phyloP scores from a whole-genome alignment of 306 rosid species.

The Sesbania bispinosa region DNA sequence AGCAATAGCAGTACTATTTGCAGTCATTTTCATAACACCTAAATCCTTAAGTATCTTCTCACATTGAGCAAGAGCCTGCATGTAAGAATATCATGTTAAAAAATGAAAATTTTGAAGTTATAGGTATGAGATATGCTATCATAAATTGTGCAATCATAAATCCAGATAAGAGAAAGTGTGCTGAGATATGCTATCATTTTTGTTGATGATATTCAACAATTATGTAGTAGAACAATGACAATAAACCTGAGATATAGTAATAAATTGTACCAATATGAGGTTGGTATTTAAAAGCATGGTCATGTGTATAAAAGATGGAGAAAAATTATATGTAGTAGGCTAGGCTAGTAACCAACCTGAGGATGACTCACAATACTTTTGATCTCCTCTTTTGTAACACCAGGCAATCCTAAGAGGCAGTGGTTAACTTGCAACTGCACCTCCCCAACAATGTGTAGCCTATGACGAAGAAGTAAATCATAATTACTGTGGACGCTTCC shows the following conservation, averaged over 20 bases:
- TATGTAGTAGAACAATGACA: not conserved
- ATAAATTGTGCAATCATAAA: too few relatives aligned
- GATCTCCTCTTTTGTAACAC: constrained; percentile 66
- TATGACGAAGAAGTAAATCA: constrained; percentile 88
- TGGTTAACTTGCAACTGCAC: constrained; percentile 71
- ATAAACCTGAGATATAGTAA: not conserved
- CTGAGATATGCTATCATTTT: too few relatives aligned
- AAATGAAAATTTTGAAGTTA: too few relatives aligned
- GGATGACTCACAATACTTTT: constrained; percentile 76
- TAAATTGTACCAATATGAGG: constrained; percentile 2
- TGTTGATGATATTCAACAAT: not conserved
- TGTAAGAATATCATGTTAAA: constrained; percentile 28
- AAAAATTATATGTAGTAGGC: constrained; percentile 13
- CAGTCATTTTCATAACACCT: constrained; percentile 50
- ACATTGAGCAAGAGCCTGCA: constrained; percentile 88
- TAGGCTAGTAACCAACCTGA: too few relatives aligned
- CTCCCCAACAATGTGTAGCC: constrained; percentile 87
- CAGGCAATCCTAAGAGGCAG: constrained; percentile 84
- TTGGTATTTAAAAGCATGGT: not conserved
- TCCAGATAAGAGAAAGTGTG: too few relatives aligned
- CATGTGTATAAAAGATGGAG: not conserved
- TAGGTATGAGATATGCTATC: too few relatives aligned
- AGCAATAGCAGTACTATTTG: constrained; percentile 75
- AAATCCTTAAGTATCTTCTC: constrained; percentile 48
- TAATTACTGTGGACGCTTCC: constrained; percentile 95